Base-by-base conservation (phyloP, 257 asterid genomes). In the Paraleonurus japonicus region DNA sequence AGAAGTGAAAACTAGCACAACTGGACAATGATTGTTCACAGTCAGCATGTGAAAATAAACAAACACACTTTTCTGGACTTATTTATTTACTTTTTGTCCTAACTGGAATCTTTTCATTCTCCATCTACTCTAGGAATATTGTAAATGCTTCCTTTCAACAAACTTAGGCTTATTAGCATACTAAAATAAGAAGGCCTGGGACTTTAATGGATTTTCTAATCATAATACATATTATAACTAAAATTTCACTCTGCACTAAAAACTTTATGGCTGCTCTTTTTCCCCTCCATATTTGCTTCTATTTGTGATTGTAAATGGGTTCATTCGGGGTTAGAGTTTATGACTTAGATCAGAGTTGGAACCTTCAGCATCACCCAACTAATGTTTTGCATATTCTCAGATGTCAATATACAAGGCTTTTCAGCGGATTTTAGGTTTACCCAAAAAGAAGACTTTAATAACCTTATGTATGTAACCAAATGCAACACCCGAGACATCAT, bases 391-490 rank as follows among this genome's bases (percentile, higher is more conserved):
- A 13, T 74, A 65, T 47, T 26, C 61, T 41, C 58, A 24, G 19
- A 4, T 9, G 47, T 37, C 23, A 39, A 37, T 43, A 17, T 16
- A 4, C 23, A n/a, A 20, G n/a, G 43, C 54, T 51, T 51, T 26
- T 17, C 23, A 45, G 60, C 20, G 7, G 4, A 32, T 30, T 8
- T 11, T 69, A 45, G 26, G 37, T 54, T 65, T 27, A 28, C 60
- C 50, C 16, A 22, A 8, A 45, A n/a, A 3, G 10, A 15, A 59
- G 68, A 64, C 15, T 33, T 45, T 24, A 45, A 2, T 58, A 70
- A 92, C 98, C 98, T 90, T 89, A 72, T 93, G 92, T 48, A 93
- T 89, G 89, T 90, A 93, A 39, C 89, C 86, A 72, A 90, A 80
- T 57, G 96, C 83, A 69, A 93, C 90, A 57, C 96, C 96, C 70